A percentile compares a stretch with the other conserved stretches of the same genome.
These are phyloP conservation scores for Podaxis mareebaensis DNA, from an alignment of 768 basidiomycete species.

Conservation along the genomic window DNA sequence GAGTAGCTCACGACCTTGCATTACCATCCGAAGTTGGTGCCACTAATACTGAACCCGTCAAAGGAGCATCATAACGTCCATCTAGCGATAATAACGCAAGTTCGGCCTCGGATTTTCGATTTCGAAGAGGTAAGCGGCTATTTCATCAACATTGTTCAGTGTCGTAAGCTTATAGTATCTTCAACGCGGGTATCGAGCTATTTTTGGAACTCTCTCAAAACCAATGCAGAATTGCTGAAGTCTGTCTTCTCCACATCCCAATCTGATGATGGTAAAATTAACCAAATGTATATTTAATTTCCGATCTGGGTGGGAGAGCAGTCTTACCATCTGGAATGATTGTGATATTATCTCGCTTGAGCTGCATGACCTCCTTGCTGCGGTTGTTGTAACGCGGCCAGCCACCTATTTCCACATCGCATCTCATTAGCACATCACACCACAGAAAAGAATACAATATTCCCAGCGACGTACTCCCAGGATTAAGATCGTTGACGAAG, in stretches of 20 bases:
- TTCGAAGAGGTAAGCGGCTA: not conserved
- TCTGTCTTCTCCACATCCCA: slow-evolving; percentile 40
- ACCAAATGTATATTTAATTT: not conserved
- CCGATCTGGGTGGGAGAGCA: not conserved
- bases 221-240: slow-evolving; percentile 41
- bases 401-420: slow-evolving; percentile 26
- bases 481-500: slow-evolving; percentile 56
- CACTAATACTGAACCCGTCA: not conserved
- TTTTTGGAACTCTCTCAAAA: slow-evolving; percentile 49
- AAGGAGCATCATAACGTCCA: not conserved
- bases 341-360: slow-evolving; percentile 53
- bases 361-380: slow-evolving; percentile 44
- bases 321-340: slow-evolving; percentile 51
- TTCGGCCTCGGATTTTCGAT: not conserved
- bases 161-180: not conserved
- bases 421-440: not conserved
- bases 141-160: not conserved
- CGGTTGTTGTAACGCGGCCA: slow-evolving; percentile 47
- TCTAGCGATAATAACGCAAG: not conserved
- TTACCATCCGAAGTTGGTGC: too few species aligned
- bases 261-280: slow-evolving; percentile 29
- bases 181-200: slow-evolving; percentile 18
- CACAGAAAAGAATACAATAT: not conserved
- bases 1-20: too few species aligned
- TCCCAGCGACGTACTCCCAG: slow-evolving; percentile 42